A percentile compares a stretch with the other conserved stretches of the same genome.
Conservation (phyloP, 805 yeast genomes). For the Cephaloascus albidus region DNA sequence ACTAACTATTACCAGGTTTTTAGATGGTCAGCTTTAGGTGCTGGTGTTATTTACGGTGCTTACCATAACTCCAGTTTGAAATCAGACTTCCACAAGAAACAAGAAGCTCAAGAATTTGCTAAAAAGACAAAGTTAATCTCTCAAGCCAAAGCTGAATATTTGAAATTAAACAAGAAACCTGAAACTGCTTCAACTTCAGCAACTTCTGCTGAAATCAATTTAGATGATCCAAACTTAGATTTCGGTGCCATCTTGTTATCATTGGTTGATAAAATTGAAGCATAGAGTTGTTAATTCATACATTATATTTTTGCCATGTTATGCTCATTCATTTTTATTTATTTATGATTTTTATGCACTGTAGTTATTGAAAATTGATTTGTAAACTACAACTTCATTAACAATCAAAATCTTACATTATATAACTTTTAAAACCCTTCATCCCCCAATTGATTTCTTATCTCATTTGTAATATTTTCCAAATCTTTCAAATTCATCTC, state of each 20-base stretch:
- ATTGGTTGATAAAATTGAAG: slow-evolving; percentile 47
- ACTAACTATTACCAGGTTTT: too few relatives aligned
- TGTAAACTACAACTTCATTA: too few relatives aligned
- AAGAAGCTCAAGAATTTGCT: slow-evolving; percentile 48
- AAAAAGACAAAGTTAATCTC: slow-evolving; percentile 67
- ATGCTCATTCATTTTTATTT: too few relatives aligned
- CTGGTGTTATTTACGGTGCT: slow-evolving; percentile 86
- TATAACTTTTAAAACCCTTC: slow-evolving; percentile 17
- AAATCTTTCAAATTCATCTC: slow-evolving; percentile 52
- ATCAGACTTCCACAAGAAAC: slow-evolving; percentile 46
- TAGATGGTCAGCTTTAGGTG: slow-evolving; percentile 86
- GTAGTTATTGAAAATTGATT: too few relatives aligned
- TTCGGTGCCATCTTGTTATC: slow-evolving; percentile 61
- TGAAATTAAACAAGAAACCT: slow-evolving; percentile 43
- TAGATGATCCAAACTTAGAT: slow-evolving; percentile 89
- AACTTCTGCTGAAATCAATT: slow-evolving; percentile 46
- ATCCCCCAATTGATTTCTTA: slow-evolving; percentile 50
- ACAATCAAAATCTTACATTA: too few relatives aligned
- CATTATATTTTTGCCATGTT: too few relatives aligned
- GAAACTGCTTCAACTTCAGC: slow-evolving; percentile 26
- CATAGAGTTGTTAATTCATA: too few relatives aligned
- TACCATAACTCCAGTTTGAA: slow-evolving; percentile 69
- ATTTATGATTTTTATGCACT: too few relatives aligned
- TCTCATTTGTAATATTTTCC: slow-evolving; percentile 30
- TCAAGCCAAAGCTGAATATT: slow-evolving; percentile 86